Conservation (phyloP, 176 grass and related monocot species). For the Tillandsia fasciculata region DNA sequence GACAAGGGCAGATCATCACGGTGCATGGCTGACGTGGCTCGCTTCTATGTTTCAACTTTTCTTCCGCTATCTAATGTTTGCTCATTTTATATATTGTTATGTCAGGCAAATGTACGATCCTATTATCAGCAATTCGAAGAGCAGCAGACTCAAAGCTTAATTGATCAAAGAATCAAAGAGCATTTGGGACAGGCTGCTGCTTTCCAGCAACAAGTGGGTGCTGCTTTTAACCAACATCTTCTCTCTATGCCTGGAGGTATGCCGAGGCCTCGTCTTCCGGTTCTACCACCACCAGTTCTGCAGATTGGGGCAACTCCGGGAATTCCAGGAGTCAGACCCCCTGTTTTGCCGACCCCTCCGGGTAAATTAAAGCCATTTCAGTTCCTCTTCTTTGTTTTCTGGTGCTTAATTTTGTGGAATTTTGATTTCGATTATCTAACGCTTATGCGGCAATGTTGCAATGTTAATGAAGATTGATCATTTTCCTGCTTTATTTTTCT, state of each 20-base stretch:
- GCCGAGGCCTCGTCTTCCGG: slow-evolving; percentile 46
- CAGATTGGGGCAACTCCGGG: slow-evolving; percentile 31
- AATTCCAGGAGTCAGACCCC: slow-evolving; percentile 44
- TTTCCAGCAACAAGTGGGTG: slow-evolving; percentile 65
- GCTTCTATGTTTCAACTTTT: too few species aligned
- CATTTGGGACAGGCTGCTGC: slow-evolving; percentile 88
- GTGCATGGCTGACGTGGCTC: too few species aligned
- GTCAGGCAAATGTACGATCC: slow-evolving; percentile 81
- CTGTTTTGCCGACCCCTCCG: slow-evolving; percentile 49
- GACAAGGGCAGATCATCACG: too few species aligned
- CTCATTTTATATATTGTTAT: background rate
- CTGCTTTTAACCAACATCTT: slow-evolving; percentile 59
- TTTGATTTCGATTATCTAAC: background rate
- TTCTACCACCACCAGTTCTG: slow-evolving; percentile 49
- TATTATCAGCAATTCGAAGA: slow-evolving; percentile 99
- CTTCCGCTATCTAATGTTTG: background rate
- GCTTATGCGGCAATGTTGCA: background rate
- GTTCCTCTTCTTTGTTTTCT: background rate
- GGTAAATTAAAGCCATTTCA: slow-evolving; percentile 24
- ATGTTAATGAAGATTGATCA: background rate
- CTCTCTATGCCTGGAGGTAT: slow-evolving; percentile 37
- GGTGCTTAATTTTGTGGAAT: slow-evolving; percentile 1
- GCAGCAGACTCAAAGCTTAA: slow-evolving; percentile 94
- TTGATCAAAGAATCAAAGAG: slow-evolving; percentile 98
- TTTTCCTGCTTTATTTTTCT: too few species aligned